Percentiles rank a stretch among this genome's conserved stretches.
These are phyloP conservation scores for Aspergillus quadrilineatus DNA, from an alignment of 2,329 filamentous ascomycete species.

Conservation along the genomic window DNA sequence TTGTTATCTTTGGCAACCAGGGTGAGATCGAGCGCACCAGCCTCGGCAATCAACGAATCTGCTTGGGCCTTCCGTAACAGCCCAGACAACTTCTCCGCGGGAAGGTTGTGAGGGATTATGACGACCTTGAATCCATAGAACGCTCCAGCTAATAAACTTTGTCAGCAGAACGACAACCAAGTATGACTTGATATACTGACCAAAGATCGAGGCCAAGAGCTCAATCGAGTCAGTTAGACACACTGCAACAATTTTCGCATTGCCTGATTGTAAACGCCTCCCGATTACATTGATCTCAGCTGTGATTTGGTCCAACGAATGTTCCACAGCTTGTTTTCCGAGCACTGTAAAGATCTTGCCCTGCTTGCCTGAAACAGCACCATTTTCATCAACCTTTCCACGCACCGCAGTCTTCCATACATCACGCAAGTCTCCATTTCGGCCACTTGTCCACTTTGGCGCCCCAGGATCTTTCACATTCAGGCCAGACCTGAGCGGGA, in stretches of 20 bases:
- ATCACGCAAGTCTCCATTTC: conserved; percentile 86
- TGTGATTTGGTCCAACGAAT: conserved; percentile 69
- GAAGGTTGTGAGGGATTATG: conserved; percentile 77
- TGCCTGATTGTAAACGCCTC: conserved; percentile 68
- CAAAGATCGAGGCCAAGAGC: conserved; percentile 75
- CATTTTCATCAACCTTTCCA: conserved; percentile 64
- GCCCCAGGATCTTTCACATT: conserved; percentile 78
- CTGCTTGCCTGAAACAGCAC: conserved; percentile 58
- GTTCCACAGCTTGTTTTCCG: conserved; percentile 72
- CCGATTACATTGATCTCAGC: conserved; percentile 87
- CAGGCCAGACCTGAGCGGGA: conserved; percentile 72
- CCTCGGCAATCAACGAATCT: conserved; percentile 79
- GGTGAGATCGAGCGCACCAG: conserved; percentile 82
- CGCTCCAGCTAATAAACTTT: conserved; percentile 62
- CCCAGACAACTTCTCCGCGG: conserved; percentile 65
- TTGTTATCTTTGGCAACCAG: conserved; percentile 67
- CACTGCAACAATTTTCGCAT: conserved; percentile 73
- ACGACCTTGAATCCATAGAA: conserved; percentile 88
- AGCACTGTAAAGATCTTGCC: conserved; percentile 76
- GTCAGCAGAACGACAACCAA: conserved; percentile 13
- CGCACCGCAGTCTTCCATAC: conserved; percentile 75
- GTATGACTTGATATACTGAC: conserved; percentile 37
- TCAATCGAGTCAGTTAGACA: conserved; percentile 94
- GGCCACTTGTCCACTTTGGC: conserved; percentile 78
- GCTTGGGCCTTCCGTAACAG: conserved; percentile 72